These are phyloP conservation scores for Gracilaria domingensis DNA, from an alignment of 23 red algal genomes.

Conservation along the genomic window DNA sequence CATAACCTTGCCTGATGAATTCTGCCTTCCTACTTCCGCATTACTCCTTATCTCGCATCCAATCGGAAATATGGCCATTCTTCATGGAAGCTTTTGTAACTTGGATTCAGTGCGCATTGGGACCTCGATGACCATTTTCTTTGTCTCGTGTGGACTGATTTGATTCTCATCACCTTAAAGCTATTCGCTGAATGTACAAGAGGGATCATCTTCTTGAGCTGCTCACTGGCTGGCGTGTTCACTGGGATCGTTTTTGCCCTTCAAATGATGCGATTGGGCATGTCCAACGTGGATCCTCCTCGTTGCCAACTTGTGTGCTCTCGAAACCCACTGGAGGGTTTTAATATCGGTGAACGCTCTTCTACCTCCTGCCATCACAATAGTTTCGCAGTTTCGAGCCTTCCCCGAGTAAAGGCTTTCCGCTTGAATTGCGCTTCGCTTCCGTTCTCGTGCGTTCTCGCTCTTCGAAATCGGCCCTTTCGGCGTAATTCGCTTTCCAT, in stretches of 20 bases:
- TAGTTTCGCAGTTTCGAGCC: too few relatives aligned
- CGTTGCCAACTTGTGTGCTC: not conserved
- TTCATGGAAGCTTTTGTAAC: too few relatives aligned
- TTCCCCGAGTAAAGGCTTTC: not conserved
- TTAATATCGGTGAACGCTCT: not conserved
- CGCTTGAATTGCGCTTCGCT: not conserved
- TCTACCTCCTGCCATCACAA: not conserved
- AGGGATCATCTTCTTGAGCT: not conserved
- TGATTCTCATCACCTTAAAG: slow-evolving; percentile 25
- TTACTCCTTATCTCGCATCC: too few relatives aligned
- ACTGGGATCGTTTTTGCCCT: not conserved
- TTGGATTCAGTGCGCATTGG: too few relatives aligned
- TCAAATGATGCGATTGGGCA: not conserved
- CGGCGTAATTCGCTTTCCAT: not conserved
- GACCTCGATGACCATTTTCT: too few relatives aligned
- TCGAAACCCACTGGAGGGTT: not conserved
- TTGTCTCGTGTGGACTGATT: too few relatives aligned
- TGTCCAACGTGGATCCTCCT: not conserved
- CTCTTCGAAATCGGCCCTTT: not conserved
- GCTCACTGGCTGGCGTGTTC: slow-evolving; percentile 16
- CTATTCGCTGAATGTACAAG: not conserved
- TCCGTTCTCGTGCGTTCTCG: not conserved
- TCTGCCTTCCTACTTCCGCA: too few relatives aligned
- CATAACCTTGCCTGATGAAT: too few relatives aligned
- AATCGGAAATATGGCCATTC: too few relatives aligned